These are phyloP conservation scores for Aspergillus sojae DNA, from an alignment of 2,329 filamentous ascomycete genomes.

Conservation along the genomic window DNA sequence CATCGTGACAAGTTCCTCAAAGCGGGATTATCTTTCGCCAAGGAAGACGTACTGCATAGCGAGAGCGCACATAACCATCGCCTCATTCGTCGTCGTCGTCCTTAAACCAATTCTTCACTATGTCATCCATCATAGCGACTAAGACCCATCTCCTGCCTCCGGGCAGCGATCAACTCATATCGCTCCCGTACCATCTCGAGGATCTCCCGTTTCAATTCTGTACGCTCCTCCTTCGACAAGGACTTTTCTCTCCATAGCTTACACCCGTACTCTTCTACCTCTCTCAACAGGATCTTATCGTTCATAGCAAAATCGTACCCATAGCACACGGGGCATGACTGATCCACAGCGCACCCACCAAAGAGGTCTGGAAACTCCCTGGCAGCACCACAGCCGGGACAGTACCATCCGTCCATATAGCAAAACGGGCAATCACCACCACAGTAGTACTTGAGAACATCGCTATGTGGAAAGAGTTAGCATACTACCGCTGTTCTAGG, in stretches of 20 bases:
- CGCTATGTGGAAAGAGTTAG: rapidly evolving
- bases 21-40: too few relatives aligned
- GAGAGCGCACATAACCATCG: too few relatives aligned
- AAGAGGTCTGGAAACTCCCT: background rate
- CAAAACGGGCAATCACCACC: background rate
- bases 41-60: too few relatives aligned
- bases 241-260: too few relatives aligned
- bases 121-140: background rate
- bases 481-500: too few relatives aligned
- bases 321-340: background rate
- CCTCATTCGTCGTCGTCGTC: background rate
- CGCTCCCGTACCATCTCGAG: background rate
- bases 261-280: background rate
- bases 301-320: background rate
- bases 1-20: too few relatives aligned
- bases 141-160: background rate
- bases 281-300: background rate
- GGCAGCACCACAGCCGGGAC: background rate
- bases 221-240: too few relatives aligned
- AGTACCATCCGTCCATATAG: rapidly evolving
- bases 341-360: background rate
- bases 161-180: background rate
- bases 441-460: background rate
- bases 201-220: background rate
- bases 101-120: background rate